Evolutionary conservation across 495 filamentous ascomycete genomes (phyloP), one percentile per base, ranked within the genome.

Genomic region (Cetradonia linearis): DNA sequence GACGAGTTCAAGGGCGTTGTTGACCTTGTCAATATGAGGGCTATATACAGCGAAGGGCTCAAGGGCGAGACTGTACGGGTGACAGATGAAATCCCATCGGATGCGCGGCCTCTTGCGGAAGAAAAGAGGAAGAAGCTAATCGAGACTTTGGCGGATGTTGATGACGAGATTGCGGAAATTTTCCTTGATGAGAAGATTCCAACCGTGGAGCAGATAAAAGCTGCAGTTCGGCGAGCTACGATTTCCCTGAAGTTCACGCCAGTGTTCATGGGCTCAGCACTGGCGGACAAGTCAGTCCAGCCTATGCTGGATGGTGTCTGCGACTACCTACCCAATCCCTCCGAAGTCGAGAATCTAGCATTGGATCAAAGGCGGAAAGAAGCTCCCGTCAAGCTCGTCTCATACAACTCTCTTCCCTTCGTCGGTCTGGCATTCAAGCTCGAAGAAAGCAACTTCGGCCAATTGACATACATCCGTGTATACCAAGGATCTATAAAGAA

Each of bases 391-490:
- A 86, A 89, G 71, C 83, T 99, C 33, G 80, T 96, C 16, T 87
- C 94, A 5, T 97, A 96, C 74, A 91, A 90, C 72, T 86, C 88
- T 7, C 77, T 92, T 8, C 94, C 94, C 1, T 94, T 99, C 62
- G 91, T 97, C 42, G 94, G 94, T 44, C 76, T 99, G 57, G 94
- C 94, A 25, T 99, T 99, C 80, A 99, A 99, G 77, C 83, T 99
- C 37, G 94, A 97, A 80, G 94, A 99, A 73, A 94, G 89, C 76
- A 96, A 95, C 69, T 99, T 95, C 69, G 94, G 94, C 46, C 94
- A 99, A 73, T 79, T 99, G 67, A 99, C 94, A 54, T 99, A 97
- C 72, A 92, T 99, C 61, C 89, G 94, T 65, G 94, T 99, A 30
- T 99, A 99, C 77, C 94, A 99, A 73, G 94, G 94, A 63, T 81